Conservation (phyloP, 495 filamentous ascomycete species). For the Lophiotrema nucula region DNA sequence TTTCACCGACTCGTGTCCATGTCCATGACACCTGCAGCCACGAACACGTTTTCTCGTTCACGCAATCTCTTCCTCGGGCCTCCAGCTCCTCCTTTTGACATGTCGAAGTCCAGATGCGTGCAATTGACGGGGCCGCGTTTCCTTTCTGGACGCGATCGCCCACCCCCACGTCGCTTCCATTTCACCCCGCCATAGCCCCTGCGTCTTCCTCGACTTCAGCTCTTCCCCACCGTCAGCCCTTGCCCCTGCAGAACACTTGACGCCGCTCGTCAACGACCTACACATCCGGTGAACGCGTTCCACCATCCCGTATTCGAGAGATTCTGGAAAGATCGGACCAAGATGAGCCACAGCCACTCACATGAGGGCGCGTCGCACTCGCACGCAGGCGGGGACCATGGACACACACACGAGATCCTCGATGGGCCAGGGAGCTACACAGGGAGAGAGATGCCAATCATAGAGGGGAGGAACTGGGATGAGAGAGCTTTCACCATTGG, state of each 20-base stretch:
- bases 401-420: conserved; percentile 93
- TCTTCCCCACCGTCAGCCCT: conserved; percentile 1
- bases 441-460: conserved; percentile 88
- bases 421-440: conserved; percentile 89
- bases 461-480: conserved; percentile 82
- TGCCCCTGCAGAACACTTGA: not conserved
- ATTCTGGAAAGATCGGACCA: no score
- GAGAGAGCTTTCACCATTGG: conserved; percentile 93
- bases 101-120: no score
- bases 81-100: no score
- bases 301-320: not conserved
- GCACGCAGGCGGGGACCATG: conserved; percentile 67
- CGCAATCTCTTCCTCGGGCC: no score
- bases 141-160: no score
- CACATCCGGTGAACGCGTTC: not conserved
- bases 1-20: no score
- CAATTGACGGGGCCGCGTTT: no score
- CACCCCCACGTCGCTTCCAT: not conserved
- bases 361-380: conserved; percentile 48
- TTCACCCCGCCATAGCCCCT: conserved; percentile 1
- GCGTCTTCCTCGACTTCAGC: conserved; percentile 3
- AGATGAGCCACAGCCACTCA: conserved; percentile 49
- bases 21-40: no score
- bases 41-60: no score
- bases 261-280: not conserved